Evolutionary conservation across 495 filamentous ascomycete species (phyloP), one percentile per base, ranked within the genome.

Genomic region (Aspergillus sparsus): DNA sequence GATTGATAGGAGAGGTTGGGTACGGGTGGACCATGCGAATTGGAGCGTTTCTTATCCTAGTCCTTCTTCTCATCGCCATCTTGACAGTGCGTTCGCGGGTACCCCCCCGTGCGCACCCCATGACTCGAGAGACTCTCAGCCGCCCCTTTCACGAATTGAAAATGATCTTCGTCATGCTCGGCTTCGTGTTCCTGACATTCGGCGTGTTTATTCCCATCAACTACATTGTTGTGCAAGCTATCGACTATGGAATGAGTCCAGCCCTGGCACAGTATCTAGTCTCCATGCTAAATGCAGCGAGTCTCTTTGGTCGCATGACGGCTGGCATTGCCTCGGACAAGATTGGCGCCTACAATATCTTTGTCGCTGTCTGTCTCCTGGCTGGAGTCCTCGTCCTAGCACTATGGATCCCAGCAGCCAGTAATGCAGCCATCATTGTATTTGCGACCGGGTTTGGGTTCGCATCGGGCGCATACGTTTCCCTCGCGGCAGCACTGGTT

Each of bases 141-240:
- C 60, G 67, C 4, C 83, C 84, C 1, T 78, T 89, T 44, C 72
- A 65, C n/a, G 84, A 89, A 11, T 9, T 31, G n/a, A 31, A 27
- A 15, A 31, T 56, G 11, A 12, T 47, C n/a, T 31, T 57, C 7
- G 21, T 57, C 5, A 12, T 57, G 55, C 64, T 74, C 0, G 68
- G 72, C 0, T 89, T 83, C 65, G 16, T 71, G 0, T 65, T 86
- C 5, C 80, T 85, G 34, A 75, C 86, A 0, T 44, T 60, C n/a
- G 63, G 73, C 2, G 50, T 76, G 32, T 76, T 70, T 58, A 53
- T 72, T 5, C 73, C 74, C 5, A 59, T 75, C 60, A 70, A 57
- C 52, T 76, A 66, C 53, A 41, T 77, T 16, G 44, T 45, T 18
- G 62, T 45, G 6, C 41, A 61, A 18, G 67, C 60, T 11, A 54